Percentiles rank a stretch among this genome's conserved stretches.
Evolutionary conservation across 1,139 yeast species (phyloP).

Genomic region (Pichia norvegensis): DNA sequence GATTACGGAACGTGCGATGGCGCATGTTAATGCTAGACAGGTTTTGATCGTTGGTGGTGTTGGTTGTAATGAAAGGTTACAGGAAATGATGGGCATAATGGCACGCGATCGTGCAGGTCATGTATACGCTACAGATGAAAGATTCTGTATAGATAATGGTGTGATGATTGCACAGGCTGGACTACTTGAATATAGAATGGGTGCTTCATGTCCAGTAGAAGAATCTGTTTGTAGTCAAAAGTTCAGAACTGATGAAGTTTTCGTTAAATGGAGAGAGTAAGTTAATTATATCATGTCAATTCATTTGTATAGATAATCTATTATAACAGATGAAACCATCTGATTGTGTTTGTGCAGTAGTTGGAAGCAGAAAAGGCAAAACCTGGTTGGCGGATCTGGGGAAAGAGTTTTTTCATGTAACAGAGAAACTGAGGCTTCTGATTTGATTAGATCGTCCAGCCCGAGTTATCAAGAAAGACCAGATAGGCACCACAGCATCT

Average conservation of each 20-base stretch:
- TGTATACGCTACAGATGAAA: constrained; percentile 88
- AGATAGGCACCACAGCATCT: neutral
- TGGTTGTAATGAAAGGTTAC: constrained; percentile 86
- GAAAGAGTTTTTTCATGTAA: constrained; percentile 1
- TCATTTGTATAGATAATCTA: too few relatives aligned
- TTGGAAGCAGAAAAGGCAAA: too few relatives aligned
- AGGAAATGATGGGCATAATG: constrained; percentile 95
- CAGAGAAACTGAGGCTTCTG: neutral
- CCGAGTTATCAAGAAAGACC: neutral
- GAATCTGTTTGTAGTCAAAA: constrained; percentile 89
- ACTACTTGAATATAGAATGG: constrained; percentile 75
- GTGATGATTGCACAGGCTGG: constrained; percentile 99
- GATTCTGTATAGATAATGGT: constrained; percentile 96
- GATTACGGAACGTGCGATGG: constrained; percentile 97
- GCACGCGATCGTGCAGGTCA: constrained; percentile 81
- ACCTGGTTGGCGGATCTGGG: too few relatives aligned
- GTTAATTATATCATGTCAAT: neutral
- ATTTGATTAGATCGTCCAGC: constrained; percentile 2
- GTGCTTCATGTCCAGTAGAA: constrained; percentile 50
- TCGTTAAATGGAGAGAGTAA: constrained; percentile 57
- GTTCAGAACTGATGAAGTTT: constrained; percentile 89
- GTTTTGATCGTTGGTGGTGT: constrained; percentile 97
- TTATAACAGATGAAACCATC: too few relatives aligned
- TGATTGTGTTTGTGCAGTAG: too few relatives aligned
- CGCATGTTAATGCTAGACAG: constrained; percentile 85